Evolutionary conservation across 305 asterid genomes (phyloP).

Genomic region (Solanum aculeatissimum): DNA sequence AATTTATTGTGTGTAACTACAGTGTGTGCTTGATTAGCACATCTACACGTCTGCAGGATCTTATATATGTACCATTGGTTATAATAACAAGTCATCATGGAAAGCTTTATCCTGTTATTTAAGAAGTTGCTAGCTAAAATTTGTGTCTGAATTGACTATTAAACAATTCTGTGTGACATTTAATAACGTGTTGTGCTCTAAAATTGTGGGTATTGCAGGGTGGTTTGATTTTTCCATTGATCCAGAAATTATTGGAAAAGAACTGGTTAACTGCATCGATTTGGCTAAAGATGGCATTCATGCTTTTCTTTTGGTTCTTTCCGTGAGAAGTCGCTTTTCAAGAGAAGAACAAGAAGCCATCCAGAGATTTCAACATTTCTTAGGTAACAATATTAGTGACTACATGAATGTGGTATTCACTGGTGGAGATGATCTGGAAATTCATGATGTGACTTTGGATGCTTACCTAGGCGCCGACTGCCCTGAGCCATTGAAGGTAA

Average conservation of each 20-base stretch:
- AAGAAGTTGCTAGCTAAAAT: too few relatives aligned
- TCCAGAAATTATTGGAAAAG: constrained; percentile 27
- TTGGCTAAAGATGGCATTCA: constrained; percentile 76
- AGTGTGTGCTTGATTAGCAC: background rate
- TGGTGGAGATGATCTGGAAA: constrained; percentile 46
- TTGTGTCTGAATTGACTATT: too few relatives aligned
- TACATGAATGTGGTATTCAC: constrained; percentile 51
- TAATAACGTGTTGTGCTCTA: too few relatives aligned
- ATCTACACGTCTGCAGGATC: background rate
- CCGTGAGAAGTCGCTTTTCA: constrained; percentile 26
- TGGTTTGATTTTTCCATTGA: constrained; percentile 33
- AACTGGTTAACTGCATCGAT: constrained; percentile 41
- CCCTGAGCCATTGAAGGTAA: constrained; percentile 53
- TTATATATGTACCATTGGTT: too few relatives aligned
- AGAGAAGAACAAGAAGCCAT: constrained; percentile 44
- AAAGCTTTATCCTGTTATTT: background rate
- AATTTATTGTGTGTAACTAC: too few relatives aligned
- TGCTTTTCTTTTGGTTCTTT: constrained; percentile 21
- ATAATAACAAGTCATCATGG: background rate
- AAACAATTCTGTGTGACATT: background rate
- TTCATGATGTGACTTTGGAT: constrained; percentile 28
- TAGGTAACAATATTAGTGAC: constrained; percentile 38
- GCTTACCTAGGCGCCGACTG: constrained; percentile 25
- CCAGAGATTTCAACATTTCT: constrained; percentile 30
- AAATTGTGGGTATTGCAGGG: constrained; percentile 21